Evolutionary conservation across 2,329 filamentous ascomycete species (phyloP).

Genomic region (Drechslerella coelobrocha): DNA sequence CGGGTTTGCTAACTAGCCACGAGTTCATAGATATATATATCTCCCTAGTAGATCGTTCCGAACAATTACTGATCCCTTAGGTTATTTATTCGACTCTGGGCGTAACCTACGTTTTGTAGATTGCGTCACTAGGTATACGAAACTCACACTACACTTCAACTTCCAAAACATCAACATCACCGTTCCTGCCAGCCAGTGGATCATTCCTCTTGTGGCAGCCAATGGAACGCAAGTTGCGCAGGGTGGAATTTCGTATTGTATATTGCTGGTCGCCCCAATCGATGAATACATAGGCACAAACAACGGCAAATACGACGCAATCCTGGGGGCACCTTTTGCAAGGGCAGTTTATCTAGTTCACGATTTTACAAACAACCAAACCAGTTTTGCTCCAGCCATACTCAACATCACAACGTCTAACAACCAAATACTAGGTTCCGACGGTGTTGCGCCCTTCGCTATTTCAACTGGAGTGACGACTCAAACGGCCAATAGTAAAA

Average conservation of each 20-base stretch:
- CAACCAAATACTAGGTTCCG: background rate
- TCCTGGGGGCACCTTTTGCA: slow-evolving; percentile 2
- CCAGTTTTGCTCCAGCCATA: slow-evolving; percentile 5
- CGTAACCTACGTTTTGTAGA: no score
- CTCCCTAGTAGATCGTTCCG: background rate
- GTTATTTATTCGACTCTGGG: no score
- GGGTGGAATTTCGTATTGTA: background rate
- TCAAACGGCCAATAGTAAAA: background rate
- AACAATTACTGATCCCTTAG: no score
- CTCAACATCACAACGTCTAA: background rate
- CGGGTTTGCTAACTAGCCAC: background rate
- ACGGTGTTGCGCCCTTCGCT: slow-evolving; percentile 1
- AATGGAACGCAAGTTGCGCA: background rate
- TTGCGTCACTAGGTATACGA: background rate
- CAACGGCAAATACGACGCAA: background rate
- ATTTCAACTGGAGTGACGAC: background rate
- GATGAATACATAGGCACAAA: background rate
- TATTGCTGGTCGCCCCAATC: background rate
- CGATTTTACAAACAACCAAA: slow-evolving; percentile 6
- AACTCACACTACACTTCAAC: background rate
- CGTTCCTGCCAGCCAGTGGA: slow-evolving; percentile 6
- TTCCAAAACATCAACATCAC: slow-evolving; percentile 4
- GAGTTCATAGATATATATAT: background rate
- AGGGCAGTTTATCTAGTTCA: slow-evolving; percentile 6
- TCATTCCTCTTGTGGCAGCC: background rate